These are phyloP conservation scores for Citrullus mucosospermus DNA, from an alignment of 306 rosid species.

Conservation along the genomic window DNA sequence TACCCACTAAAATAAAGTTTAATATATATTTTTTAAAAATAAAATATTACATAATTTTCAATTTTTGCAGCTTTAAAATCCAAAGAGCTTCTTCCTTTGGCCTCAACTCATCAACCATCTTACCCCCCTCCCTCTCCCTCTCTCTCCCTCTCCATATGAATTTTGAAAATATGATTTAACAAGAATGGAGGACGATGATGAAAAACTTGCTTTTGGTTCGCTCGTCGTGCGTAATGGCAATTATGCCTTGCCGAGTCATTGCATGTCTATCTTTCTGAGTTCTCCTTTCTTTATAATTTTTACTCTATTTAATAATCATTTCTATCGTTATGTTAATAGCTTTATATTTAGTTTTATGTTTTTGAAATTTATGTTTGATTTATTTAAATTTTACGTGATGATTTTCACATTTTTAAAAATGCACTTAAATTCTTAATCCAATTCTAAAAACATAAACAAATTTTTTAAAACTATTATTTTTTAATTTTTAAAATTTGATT, in stretches of 20 bases:
- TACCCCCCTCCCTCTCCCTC: not conserved
- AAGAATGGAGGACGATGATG: slow-evolving; percentile 23
- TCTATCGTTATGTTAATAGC: too few relatives aligned
- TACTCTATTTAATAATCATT: not conserved
- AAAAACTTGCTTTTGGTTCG: slow-evolving; percentile 28
- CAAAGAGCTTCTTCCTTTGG: not conserved
- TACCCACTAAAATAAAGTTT: not conserved
- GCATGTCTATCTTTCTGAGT: slow-evolving; percentile 25
- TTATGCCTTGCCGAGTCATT: slow-evolving; percentile 40
- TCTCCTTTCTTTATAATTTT: not conserved
- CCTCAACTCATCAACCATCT: not conserved
- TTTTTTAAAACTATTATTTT: too few relatives aligned
- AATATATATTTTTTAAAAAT: not conserved
- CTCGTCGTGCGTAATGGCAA: slow-evolving; percentile 60
- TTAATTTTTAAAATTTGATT: too few relatives aligned
- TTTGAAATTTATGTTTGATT: too few relatives aligned
- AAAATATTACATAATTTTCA: not conserved
- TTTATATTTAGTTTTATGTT: too few relatives aligned
- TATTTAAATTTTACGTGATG: too few relatives aligned
- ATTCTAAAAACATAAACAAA: too few relatives aligned
- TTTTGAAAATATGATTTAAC: not conserved
- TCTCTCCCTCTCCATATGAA: not conserved
- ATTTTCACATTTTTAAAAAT: too few relatives aligned
- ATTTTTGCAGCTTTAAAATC: not conserved
- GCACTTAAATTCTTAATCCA: too few relatives aligned